Evolutionary conservation across 306 rosid genomes (phyloP), one percentile per base, ranked within the genome.

Genomic region (Lotus japonicus): DNA sequence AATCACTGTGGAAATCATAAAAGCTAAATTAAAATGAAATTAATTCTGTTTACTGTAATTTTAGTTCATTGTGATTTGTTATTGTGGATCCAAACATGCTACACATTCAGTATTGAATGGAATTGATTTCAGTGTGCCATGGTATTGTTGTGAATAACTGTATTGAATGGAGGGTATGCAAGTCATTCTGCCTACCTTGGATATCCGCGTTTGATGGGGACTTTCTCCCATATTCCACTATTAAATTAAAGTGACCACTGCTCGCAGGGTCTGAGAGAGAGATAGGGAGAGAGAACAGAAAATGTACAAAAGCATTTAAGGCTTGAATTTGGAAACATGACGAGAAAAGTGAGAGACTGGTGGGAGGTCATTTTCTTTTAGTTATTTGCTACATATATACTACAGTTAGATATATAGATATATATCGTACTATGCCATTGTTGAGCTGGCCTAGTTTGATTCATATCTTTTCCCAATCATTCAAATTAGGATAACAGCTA

Each of bases 281-380:
- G 60, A 55, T 7, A 60, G 28, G 57, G 65, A 56, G 59, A 39
- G 63, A 31, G 50, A 65, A 66, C 42, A 61, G 81, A 63, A 63
- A 71, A 79, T 70, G 83, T 77, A 72, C 85, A 81, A 77, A 77
- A 80, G 75, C 91, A 84, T 84, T 85, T 72, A 87, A 66, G 75
- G 39, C 83, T 68, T 77, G 42, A 81, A 84, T 85, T 75, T 84
- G 79, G 91, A 84, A 78, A 82, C 79, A 81, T 77, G 78, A 74
- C 71, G 36, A 41, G 73, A 70, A 73, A 80, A 79, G 48, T 52
- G 58, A 59, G 61, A 71, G 77, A 76, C 79, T 68, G 92, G 95
- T 86, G 86, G 82, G 5, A 33, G 5, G 97, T 91, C 96, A 39
- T 67, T 86, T 83, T 88, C 95, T 36, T 80, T 83, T 79, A 83